Evolutionary conservation across 1,139 yeast species (phyloP), one percentile per base, ranked within the genome.

Genomic region (Wickerhamomyces sp.): DNA sequence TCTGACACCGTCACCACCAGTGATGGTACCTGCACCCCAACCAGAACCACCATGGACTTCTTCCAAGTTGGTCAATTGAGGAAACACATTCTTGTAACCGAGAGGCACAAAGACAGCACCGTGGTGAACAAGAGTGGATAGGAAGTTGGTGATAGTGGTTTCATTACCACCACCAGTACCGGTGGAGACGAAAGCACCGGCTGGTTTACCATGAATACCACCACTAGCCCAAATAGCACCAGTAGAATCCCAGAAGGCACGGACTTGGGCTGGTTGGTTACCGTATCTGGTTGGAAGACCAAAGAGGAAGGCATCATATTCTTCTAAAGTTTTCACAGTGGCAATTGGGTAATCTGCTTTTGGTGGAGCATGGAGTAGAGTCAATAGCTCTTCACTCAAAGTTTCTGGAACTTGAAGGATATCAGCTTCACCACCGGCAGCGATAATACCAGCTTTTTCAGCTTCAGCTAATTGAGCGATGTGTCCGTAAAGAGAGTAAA

Each of bases 91-190:
- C 53, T 77, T 79, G 70, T 79, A 85, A 58, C 95, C 95, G 52
- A 86, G 73, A 58, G 95, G 95, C 41, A 86, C 81, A 60, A 59
- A 86, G 52, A 81, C 76, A 60, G 85, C 72, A 59, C 95, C 95
- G 54, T 86, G 95, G 63, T 86, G 95, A 44, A 76, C 74, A 51
- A 83, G 70, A 31, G 78, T 74, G 14, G 92, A 80, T 54, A 86
- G 57, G 37, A 85, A 62, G 67, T 78, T 83, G 50, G 76, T 65
- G 40, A 71, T 72, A 34, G 95, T 84, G 41, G 71, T 64, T 67
- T 87, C 95, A 64, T 82, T 88, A 53, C 90, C 90, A 63, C 94
- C 94, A 60, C 92, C 92, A 40, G 89, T 74, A 60, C 92, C 90
- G 32, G 95, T 86, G 35, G 88, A 74, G 40, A 81, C 81, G 55